Evolutionary conservation across 2,329 filamentous ascomycete genomes (phyloP), one percentile per base, ranked within the genome.

Genomic region (Xylaria sp.): DNA sequence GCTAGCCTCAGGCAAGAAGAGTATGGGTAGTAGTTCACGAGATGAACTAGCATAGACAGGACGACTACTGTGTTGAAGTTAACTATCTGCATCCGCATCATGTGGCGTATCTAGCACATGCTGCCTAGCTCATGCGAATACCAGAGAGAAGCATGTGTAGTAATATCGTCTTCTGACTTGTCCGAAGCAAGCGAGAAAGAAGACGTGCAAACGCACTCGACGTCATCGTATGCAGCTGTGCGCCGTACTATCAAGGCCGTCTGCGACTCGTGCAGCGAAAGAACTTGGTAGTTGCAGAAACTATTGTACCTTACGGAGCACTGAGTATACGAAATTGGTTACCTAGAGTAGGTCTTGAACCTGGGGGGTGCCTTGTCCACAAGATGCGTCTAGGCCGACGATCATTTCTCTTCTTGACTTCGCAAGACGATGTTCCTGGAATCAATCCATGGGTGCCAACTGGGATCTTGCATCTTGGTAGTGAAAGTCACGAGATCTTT

Each of bases 321-420:
- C 41, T 31, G 15, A 23, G 10, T 54, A 60, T 49, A 48, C 51
- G 3, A 15, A 28, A 31, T 51, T 10, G 13, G 52, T 41, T 41
- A 49, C 41, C 61, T 56, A 28, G 28, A 28, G 28, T 28, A 28
- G 23, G 52, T 54, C 43, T 48, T 49, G 15, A 23, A n/a, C 39
- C 36, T 57, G 43, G 31, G 31, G 28, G 36, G 55, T 60, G 25
- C 28, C 55, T 60, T 54, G 48, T 7, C 18, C 31, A 33, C 2
- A 33, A 60, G 36, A 36, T 43, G 23, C 48, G 48, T 18, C 28
- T 25, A 20, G 25, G 12, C 20, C 20, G 57, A 39, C 28, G 64
- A 66, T 66, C 64, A 62, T 66, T 66, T 66, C 64, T 39, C n/a
- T 49, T 41, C 23, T 49, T 41, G 64, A 65, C 57, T 56, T 31